Evolutionary conservation across 73 alveolate species (phyloP).

Genomic region (Paramecium primaurelia): DNA sequence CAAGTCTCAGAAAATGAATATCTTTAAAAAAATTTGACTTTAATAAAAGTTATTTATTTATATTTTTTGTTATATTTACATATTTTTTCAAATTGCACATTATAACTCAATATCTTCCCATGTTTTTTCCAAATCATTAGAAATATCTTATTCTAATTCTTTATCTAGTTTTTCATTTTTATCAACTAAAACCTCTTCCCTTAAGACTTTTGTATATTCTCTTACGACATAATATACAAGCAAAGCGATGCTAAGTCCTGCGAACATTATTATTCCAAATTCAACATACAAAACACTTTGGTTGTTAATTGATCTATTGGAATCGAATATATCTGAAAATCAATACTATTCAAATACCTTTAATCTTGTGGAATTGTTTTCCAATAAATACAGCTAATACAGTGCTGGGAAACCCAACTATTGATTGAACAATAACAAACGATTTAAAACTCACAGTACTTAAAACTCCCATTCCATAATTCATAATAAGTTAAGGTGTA

Average conservation of each 20-base stretch:
- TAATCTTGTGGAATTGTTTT: not conserved
- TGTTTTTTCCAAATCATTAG: not conserved
- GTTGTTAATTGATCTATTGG: not conserved
- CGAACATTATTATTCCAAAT: not conserved
- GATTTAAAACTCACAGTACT: not conserved
- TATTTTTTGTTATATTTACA: not conserved
- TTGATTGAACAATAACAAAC: not conserved
- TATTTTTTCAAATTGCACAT: not conserved
- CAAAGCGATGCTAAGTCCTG: not conserved
- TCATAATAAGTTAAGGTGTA: conserved; percentile 22
- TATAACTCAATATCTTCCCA: not conserved
- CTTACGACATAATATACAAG: not conserved
- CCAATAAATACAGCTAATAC: conserved; percentile 16
- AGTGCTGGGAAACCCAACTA: conserved; percentile 23
- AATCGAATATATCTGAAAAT: not conserved
- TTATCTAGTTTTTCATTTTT: not conserved
- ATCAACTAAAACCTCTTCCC: not conserved
- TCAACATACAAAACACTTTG: not conserved
- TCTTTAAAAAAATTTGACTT: not conserved
- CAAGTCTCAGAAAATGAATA: not conserved
- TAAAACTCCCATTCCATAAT: conserved; percentile 44
- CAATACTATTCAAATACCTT: not conserved
- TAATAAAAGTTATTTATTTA: too few relatives aligned
- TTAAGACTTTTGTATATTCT: not conserved
- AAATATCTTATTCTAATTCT: not conserved